A percentile compares a stretch with the other conserved stretches of the same genome.
Conservation (phyloP, 2,329 filamentous ascomycete genomes). For the Colletotrichum navitas region DNA sequence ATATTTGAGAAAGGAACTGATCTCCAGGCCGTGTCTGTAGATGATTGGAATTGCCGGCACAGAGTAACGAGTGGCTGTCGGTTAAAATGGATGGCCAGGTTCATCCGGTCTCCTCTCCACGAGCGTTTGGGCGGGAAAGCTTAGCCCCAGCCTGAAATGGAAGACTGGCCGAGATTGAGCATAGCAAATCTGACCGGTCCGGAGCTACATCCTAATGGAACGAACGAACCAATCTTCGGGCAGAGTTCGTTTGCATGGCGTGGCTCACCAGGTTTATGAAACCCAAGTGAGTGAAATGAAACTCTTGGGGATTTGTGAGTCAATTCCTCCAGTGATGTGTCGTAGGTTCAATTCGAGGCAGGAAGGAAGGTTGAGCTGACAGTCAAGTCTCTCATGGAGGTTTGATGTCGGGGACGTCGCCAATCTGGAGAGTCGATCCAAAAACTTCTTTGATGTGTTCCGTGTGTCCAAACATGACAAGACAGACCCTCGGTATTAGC, state of each 20-base stretch:
- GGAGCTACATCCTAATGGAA: slow-evolving; percentile 34
- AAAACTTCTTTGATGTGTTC: slow-evolving; percentile 6
- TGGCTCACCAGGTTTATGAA: slow-evolving; percentile 25
- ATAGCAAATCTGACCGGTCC: slow-evolving; percentile 34
- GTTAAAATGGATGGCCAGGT: slow-evolving; percentile 28
- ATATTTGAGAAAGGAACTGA: background rate
- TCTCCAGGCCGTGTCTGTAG: slow-evolving; percentile 13
- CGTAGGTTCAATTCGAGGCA: slow-evolving; percentile 18
- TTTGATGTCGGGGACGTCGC: slow-evolving; percentile 16
- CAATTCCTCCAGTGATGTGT: slow-evolving; percentile 35
- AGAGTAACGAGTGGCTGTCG: slow-evolving; percentile 10
- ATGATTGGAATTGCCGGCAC: slow-evolving; percentile 1
- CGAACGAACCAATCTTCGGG: slow-evolving; percentile 29
- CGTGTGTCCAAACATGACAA: slow-evolving; percentile 1
- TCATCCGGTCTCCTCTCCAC: slow-evolving; percentile 35
- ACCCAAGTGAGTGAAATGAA: slow-evolving; percentile 4
- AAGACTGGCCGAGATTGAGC: slow-evolving; percentile 41
- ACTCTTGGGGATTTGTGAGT: slow-evolving; percentile 31
- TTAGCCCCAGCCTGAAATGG: slow-evolving; percentile 41
- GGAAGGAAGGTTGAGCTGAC: slow-evolving; percentile 29
- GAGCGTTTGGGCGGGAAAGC: slow-evolving; percentile 21
- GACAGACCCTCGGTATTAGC: background rate
- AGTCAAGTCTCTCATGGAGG: slow-evolving; percentile 16
- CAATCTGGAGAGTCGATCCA: slow-evolving; percentile 33
- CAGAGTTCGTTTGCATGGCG: slow-evolving; percentile 2